Base-by-base conservation (phyloP, 2,329 filamentous ascomycete species). In the Ascochyta clinopodiicola region DNA sequence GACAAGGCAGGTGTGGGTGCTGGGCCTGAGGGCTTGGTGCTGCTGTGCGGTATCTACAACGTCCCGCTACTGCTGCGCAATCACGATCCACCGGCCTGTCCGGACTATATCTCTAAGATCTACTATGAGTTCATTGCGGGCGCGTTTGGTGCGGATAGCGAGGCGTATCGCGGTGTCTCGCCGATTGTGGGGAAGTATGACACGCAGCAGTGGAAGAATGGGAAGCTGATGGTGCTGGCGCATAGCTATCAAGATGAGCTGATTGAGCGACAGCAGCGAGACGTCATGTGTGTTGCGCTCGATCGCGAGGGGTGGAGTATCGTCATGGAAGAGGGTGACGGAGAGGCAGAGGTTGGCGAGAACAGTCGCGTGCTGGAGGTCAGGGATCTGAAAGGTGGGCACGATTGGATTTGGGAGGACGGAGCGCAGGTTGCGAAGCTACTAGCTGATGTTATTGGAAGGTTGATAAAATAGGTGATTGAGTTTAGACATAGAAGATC, bases 31-130 rank as follows among this genome's bases (percentile, higher is more conserved):
- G 83, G 81, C 4, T 74, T 90, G n/a, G 69, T 90, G 4, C 82
- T 86, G 31, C 74, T 89, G 19, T 83, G 84, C 51, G 88, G 89
- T 1, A 84, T 92, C 21, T 91, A 90, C 72, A 84, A 89, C 66
- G 72, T 92, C 9, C 78, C 79, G 7, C 80, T 80, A 0, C 73
- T 91, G 19, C 71, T 82, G 1, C 54, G 66, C 8, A 77, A 80
- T 42, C 80, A 83, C 37, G 56, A 61, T 4, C 76, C 80, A 1
- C 69, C 68, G 0, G 10, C 51, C 0, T 67, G 60, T 37, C 57
- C 68, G 0, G 57, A 46, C 19, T 13, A 61, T 2, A 64, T 71
- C 24, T 72, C 77, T 42, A 77, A 81, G 7, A 77, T 82, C 32
- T 92, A 91, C 69, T 69, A 75, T 6, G 78, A 79, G 3, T 86